phyloP scores from a whole-genome alignment of 228 moss, liverwort and hornwort genomes.

The Sphagnum magellanicum region DNA sequence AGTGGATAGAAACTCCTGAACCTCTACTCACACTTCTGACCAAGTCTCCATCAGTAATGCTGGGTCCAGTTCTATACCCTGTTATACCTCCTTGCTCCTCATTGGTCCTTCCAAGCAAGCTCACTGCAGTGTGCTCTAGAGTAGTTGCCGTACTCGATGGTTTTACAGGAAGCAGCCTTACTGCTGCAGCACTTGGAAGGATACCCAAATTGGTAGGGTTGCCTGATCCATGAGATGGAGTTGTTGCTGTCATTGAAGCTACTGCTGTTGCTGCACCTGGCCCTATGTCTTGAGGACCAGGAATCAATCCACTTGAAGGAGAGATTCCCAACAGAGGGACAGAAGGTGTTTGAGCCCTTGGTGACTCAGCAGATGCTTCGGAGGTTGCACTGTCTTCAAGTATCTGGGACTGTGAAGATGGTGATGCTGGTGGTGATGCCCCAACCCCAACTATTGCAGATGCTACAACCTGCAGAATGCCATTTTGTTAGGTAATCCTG shows the following conservation, averaged over 20 bases:
- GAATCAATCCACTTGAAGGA: slow-evolving; percentile 34
- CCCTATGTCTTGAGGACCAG: slow-evolving; percentile 44
- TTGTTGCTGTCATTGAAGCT: slow-evolving; percentile 39
- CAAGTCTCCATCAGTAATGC: slow-evolving; percentile 31
- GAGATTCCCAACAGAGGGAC: slow-evolving; percentile 37
- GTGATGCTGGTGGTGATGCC: slow-evolving; percentile 49
- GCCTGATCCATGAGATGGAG: slow-evolving; percentile 35
- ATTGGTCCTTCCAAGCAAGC: slow-evolving; percentile 52
- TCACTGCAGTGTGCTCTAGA: slow-evolving; percentile 24
- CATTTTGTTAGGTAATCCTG: not conserved
- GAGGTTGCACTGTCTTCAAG: slow-evolving; percentile 42
- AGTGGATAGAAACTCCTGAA: slow-evolving; percentile 31
- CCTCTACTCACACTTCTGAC: slow-evolving; percentile 16
- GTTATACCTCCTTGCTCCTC: slow-evolving; percentile 60
- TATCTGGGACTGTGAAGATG: slow-evolving; percentile 40
- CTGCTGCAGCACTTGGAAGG: slow-evolving; percentile 11
- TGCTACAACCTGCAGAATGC: slow-evolving; percentile 19
- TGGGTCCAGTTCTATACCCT: slow-evolving; percentile 48
- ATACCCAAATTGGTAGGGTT: slow-evolving; percentile 12
- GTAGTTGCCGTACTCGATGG: slow-evolving; percentile 34
- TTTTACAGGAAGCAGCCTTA: slow-evolving; percentile 47
- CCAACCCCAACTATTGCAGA: slow-evolving; percentile 23
- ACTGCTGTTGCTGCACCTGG: slow-evolving; percentile 44
- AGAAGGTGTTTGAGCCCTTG: slow-evolving; percentile 36
- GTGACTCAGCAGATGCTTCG: slow-evolving; percentile 54